Percentiles rank a stretch among this genome's conserved stretches.
Conservation (phyloP, 805 yeast genomes). For the Ogataea naganishii region DNA sequence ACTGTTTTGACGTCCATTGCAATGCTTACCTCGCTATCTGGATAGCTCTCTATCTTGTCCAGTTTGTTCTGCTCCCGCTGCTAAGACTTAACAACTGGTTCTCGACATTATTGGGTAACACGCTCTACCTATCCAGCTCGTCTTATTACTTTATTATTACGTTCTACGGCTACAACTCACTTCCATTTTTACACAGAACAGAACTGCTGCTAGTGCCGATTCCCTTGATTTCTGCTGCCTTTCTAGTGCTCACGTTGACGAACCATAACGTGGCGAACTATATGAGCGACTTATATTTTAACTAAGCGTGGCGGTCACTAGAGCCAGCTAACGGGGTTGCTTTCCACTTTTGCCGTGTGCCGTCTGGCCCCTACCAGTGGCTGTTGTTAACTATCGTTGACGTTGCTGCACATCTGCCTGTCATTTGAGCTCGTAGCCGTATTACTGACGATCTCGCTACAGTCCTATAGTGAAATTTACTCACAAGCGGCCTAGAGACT, state of each 20-base stretch:
- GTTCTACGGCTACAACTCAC: conserved; percentile 79
- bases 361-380: not conserved
- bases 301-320: conserved; percentile 8
- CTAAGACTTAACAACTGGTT: conserved; percentile 56
- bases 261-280: conserved; percentile 68
- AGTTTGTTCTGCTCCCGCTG: conserved; percentile 67
- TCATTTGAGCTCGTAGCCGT: too few species aligned
- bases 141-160: conserved; percentile 73
- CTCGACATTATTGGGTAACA: conserved; percentile 68
- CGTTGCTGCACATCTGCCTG: too few species aligned
- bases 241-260: conserved; percentile 48
- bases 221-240: conserved; percentile 46
- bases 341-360: not conserved
- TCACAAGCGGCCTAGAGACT: too few species aligned
- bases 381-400: too few species aligned
- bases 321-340: not conserved
- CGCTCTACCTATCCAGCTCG: conserved; percentile 65
- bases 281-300: conserved; percentile 37
- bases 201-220: conserved; percentile 58
- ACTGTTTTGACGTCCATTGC: conserved; percentile 91
- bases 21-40: conserved; percentile 79
- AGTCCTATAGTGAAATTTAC: too few species aligned
- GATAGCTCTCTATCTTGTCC: conserved; percentile 66
- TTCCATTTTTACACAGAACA: conserved; percentile 58
- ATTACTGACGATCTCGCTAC: too few species aligned